Evolutionary conservation across 164 flowering plant species (phyloP).

Genomic region (Vitis amurensis): DNA sequence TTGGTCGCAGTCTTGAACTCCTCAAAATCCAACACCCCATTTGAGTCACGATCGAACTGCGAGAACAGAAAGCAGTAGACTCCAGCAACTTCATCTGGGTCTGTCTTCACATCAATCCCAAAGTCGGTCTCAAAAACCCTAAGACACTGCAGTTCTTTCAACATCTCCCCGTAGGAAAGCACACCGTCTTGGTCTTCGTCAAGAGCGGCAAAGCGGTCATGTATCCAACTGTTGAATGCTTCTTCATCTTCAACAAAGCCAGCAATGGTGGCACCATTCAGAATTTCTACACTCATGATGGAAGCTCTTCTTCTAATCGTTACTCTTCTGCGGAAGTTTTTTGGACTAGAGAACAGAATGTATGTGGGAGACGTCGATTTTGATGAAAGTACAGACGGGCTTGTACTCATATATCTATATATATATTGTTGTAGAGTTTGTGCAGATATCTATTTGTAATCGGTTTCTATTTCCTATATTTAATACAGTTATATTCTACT

Average conservation of each 20-base stretch:
- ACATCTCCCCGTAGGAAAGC: slow-evolving; percentile 32
- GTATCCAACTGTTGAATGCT: slow-evolving; percentile 16
- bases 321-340: too few species aligned
- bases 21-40: slow-evolving; percentile 32
- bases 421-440: too few species aligned
- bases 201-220: slow-evolving; percentile 21
- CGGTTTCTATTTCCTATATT: too few species aligned
- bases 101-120: slow-evolving; percentile 27
- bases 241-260: slow-evolving; percentile 32
- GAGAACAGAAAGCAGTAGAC: slow-evolving; percentile 25
- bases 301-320: too few species aligned
- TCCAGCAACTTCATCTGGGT: slow-evolving; percentile 26
- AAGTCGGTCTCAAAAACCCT: slow-evolving; percentile 33
- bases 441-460: too few species aligned
- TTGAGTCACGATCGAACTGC: slow-evolving; percentile 30
- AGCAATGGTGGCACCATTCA: slow-evolving; percentile 31
- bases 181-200: slow-evolving; percentile 30
- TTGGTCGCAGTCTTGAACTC: slow-evolving; percentile 34
- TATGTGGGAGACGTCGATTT: too few species aligned
- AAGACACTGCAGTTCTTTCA: slow-evolving; percentile 28
- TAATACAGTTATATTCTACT: too few species aligned
- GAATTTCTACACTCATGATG: slow-evolving; percentile 32
- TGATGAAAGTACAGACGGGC: too few species aligned
- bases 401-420: too few species aligned
- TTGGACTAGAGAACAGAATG: too few species aligned